Base-by-base conservation (phyloP, 495 filamentous ascomycete genomes). In the Neurospora pannonica region DNA sequence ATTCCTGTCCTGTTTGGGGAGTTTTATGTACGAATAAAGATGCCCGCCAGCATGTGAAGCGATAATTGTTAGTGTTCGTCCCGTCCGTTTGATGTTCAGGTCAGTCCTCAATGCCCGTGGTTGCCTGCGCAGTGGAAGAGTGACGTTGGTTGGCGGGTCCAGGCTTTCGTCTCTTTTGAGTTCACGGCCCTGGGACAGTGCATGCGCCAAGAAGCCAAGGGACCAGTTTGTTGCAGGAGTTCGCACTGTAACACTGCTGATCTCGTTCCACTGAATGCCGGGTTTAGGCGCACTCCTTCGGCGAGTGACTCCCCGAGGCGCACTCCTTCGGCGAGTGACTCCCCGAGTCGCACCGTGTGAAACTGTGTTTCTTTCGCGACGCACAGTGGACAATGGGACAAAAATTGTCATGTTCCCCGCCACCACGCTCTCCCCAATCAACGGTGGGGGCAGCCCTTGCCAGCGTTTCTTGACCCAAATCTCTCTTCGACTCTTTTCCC, bases 371-470 rank as follows among this genome's bases (percentile, higher is more conserved):
- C 10, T 34, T 37, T 40, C n/a, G 6, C 9, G 2, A 11, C 38
- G 15, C 60, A 36, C 72, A 17, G 72, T 70, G 15, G 4, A 36
- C 6, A 28, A 72, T 70, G 60, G 73, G 38, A 38, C 10, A 31
- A 40, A 77, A 34, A 67, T 67, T 67, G 54, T 74, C 74, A 71
- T 76, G 67, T 77, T 78, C 79, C 79, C 79, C 78, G 79, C 79
- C 76, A 73, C 54, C 10, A 38, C 62, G 2, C 13, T 9, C 72
- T 21, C 38, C 75, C 73, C 75, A 54, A 70, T 42, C 70, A 43
- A 75, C 79, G 78, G 79, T 80, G 79, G 79, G 79, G 79, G 79
- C 78, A 80, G 70, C 38, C 37, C 70, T 72, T 71, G 73, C 60
- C 70, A 40, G 48, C 42, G 19, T n/a, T 72, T 15, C 46, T 24